phyloP scores from a whole-genome alignment of 345 rosid species.

The Syzygium oleosum region DNA sequence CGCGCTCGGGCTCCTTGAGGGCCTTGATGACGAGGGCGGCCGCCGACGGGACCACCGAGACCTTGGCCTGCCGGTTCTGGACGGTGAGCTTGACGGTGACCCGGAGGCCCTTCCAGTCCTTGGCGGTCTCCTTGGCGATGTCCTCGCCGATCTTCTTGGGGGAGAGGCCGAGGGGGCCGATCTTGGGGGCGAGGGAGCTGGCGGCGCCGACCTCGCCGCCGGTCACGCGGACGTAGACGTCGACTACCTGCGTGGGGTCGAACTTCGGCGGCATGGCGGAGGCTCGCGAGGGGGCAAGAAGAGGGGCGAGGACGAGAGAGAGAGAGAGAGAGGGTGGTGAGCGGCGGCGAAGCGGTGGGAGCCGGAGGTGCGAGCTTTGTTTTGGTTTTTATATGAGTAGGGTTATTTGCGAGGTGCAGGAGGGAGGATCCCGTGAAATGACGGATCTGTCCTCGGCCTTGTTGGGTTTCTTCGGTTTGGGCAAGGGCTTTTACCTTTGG shows the following conservation, averaged over 20 bases:
- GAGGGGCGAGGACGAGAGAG: neutral
- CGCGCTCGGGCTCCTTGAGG: slow-evolving; percentile 19
- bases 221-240: slow-evolving; percentile 15
- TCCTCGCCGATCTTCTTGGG: slow-evolving; percentile 17
- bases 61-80: slow-evolving; percentile 23
- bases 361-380: neutral
- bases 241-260: slow-evolving; percentile 16
- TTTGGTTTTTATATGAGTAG: neutral
- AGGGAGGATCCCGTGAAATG: neutral
- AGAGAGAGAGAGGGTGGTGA: neutral
- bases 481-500: no score
- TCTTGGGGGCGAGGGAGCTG: slow-evolving; percentile 18
- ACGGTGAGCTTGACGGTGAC: slow-evolving; percentile 22
- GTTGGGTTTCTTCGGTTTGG: neutral
- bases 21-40: slow-evolving; percentile 21
- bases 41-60: slow-evolving; percentile 17
- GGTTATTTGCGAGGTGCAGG: neutral
- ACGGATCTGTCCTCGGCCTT: neutral
- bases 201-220: slow-evolving; percentile 23
- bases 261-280: slow-evolving; percentile 12
- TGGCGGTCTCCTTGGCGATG: slow-evolving; percentile 23
- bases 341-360: neutral
- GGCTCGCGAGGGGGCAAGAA: neutral
- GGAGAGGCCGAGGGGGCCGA: slow-evolving; percentile 16
- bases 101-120: slow-evolving; percentile 27